Conservation (phyloP, 768 basidiomycete species). For the Suillus weaverae region DNA sequence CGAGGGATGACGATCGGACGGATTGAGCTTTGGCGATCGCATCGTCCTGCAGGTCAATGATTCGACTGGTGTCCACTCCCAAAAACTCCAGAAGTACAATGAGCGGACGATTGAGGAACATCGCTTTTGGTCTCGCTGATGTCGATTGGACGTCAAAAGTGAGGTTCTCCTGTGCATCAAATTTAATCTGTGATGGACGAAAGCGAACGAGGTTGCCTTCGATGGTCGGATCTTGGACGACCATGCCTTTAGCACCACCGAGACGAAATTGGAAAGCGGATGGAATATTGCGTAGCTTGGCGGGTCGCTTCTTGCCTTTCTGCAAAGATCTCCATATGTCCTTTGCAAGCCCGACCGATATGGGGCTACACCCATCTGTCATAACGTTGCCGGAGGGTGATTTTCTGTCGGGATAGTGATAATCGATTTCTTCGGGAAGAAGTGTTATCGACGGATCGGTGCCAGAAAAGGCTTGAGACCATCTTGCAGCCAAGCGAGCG, state of each 20-base stretch:
- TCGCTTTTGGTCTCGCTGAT: constrained; percentile 42
- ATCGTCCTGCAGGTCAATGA: constrained; percentile 38
- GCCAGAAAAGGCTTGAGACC: constrained; percentile 55
- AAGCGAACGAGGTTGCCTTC: constrained; percentile 37
- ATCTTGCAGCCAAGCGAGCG: constrained; percentile 51
- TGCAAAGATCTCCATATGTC: constrained; percentile 39
- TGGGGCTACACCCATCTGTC: constrained; percentile 54
- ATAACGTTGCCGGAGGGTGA: constrained; percentile 35
- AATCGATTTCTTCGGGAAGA: constrained; percentile 34
- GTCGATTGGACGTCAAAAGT: constrained; percentile 50
- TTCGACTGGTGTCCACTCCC: constrained; percentile 33
- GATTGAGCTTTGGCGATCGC: constrained; percentile 39
- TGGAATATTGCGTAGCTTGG: constrained; percentile 25
- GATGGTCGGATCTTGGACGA: constrained; percentile 42
- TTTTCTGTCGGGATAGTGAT: constrained; percentile 23
- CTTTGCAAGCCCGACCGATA: constrained; percentile 38
- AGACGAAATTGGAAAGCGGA: constrained; percentile 47
- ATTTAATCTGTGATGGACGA: constrained; percentile 50
- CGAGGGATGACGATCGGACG: constrained; percentile 33
- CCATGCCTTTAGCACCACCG: constrained; percentile 49
- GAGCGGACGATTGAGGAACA: constrained; percentile 49
- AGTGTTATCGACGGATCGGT: constrained; percentile 48
- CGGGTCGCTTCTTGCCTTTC: constrained; percentile 22
- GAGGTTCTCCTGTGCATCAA: constrained; percentile 36
- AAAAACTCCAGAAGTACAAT: constrained; percentile 50